phyloP scores from a whole-genome alignment of 805 yeast species.

The Starmera dryadoides region DNA sequence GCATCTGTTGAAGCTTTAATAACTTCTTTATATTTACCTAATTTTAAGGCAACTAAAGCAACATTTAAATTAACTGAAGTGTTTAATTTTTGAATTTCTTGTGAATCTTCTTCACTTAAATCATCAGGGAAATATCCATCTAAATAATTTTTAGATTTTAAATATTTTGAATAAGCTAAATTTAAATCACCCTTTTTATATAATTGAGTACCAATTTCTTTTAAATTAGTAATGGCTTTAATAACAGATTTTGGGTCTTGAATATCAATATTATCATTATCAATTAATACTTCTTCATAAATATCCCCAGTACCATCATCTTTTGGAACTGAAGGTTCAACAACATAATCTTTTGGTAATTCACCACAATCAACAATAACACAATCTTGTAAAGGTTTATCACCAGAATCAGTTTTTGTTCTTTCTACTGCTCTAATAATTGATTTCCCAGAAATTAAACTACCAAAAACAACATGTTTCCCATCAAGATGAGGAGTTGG shows the following conservation, averaged over 20 bases:
- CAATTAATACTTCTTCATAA: constrained; percentile 69
- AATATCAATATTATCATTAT: constrained; percentile 59
- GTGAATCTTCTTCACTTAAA: constrained; percentile 45
- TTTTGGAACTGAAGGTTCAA: constrained; percentile 34
- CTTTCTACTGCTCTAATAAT: constrained; percentile 74
- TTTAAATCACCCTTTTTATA: constrained; percentile 58
- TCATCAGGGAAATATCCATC: constrained; percentile 71
- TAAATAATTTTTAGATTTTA: constrained; percentile 63
- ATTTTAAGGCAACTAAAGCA: constrained; percentile 65
- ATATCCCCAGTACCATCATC: constrained; percentile 83
- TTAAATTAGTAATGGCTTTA: constrained; percentile 55
- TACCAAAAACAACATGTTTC: constrained; percentile 95
- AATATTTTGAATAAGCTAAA: constrained; percentile 59
- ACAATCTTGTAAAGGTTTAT: constrained; percentile 67
- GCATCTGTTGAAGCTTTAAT: constrained; percentile 60
- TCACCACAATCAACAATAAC: constrained; percentile 75
- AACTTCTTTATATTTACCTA: constrained; percentile 45
- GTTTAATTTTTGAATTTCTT: constrained; percentile 44
- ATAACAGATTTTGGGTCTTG: constrained; percentile 59
- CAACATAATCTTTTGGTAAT: constrained; percentile 50
- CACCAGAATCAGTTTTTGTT: constrained; percentile 54
- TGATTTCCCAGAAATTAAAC: constrained; percentile 76
- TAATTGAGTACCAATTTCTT: constrained; percentile 69
- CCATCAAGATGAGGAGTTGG: constrained; percentile 93
- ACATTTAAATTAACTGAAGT: constrained; percentile 64